A percentile compares a stretch with the other conserved stretches of the same genome.
These are phyloP conservation scores for Delphinella strobiligena DNA, from an alignment of 2,329 filamentous ascomycete genomes.

Conservation along the genomic window DNA sequence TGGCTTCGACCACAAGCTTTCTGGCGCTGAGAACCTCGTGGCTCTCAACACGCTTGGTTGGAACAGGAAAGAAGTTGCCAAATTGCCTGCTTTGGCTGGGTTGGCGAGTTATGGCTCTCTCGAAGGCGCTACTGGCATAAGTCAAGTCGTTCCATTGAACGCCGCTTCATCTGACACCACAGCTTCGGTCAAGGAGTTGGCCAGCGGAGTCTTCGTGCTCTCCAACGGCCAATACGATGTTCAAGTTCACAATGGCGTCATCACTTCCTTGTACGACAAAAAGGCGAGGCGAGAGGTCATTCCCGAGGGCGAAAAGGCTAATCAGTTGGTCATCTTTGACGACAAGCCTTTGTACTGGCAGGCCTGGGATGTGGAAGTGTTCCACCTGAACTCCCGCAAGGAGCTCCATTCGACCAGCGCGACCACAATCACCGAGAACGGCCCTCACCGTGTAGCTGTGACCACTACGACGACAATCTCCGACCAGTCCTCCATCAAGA, in stretches of 20 bases:
- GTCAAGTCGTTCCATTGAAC: constrained; percentile 17
- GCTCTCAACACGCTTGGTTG: constrained; percentile 82
- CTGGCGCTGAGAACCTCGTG: constrained; percentile 36
- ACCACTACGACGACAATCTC: constrained; percentile 80
- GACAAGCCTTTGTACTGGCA: constrained; percentile 98
- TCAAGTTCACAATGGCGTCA: constrained; percentile 59
- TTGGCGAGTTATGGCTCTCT: constrained; percentile 29
- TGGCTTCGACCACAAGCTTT: constrained; percentile 42
- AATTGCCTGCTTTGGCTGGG: constrained; percentile 37
- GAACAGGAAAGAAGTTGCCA: constrained; percentile 53
- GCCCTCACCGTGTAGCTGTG: constrained; percentile 66
- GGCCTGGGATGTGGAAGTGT: constrained; percentile 96
- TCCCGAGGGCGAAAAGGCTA: constrained; percentile 60
- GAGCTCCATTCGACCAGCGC: constrained; percentile 54
- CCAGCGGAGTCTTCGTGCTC: constrained; percentile 59
- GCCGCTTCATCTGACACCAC: constrained; percentile 12
- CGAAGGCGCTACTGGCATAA: constrained; percentile 34
- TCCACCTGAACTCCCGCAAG: constrained; percentile 75
- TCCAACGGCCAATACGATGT: constrained; percentile 67
- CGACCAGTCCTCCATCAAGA: constrained; percentile 72
- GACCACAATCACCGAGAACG: constrained; percentile 59
- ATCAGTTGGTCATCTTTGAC: constrained; percentile 88
- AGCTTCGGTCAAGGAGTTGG: constrained; percentile 38
- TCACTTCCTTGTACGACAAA: constrained; percentile 75
- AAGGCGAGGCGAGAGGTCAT: constrained; percentile 65